phyloP scores from a whole-genome alignment of 176 grass and related monocot genomes.

The Phoenix roebelenii region DNA sequence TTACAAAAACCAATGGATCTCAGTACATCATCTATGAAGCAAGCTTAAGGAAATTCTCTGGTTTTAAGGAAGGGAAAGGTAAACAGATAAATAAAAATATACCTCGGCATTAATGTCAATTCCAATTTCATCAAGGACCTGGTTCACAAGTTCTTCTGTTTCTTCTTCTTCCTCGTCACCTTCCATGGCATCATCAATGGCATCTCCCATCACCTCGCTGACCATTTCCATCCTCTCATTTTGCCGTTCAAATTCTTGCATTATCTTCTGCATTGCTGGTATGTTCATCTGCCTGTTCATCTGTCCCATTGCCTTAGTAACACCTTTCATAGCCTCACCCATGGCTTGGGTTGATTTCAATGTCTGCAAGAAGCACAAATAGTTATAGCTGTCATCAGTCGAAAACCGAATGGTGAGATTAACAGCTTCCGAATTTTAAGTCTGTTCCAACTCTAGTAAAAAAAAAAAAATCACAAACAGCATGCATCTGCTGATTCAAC shows the following conservation, averaged over 20 bases:
- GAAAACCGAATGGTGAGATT: too few species aligned
- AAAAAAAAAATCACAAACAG: too few species aligned
- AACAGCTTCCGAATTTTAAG: too few species aligned
- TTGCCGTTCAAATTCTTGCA: conserved; percentile 71
- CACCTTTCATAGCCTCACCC: conserved; percentile 77
- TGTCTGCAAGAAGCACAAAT: conserved; percentile 24
- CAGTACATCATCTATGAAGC: too few species aligned
- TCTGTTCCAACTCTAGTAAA: too few species aligned
- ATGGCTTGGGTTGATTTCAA: conserved; percentile 75
- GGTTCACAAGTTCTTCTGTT: conserved; percentile 68
- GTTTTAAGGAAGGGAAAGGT: background rate
- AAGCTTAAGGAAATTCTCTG: too few species aligned
- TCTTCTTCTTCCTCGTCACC: conserved; percentile 67
- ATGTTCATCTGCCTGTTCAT: conserved; percentile 75
- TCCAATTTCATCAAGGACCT: conserved; percentile 78
- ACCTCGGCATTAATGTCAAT: conserved; percentile 59
- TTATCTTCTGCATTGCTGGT: conserved; percentile 53
- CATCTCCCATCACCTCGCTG: conserved; percentile 62
- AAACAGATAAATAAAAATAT: background rate
- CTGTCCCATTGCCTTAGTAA: conserved; percentile 73
- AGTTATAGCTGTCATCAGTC: too few species aligned
- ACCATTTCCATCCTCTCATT: conserved; percentile 86
- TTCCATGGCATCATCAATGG: conserved; percentile 63
- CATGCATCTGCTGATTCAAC: too few species aligned
- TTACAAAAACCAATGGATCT: too few species aligned